Conservation (phyloP, 805 yeast species). For the Nakazawaea wyomingensis region DNA sequence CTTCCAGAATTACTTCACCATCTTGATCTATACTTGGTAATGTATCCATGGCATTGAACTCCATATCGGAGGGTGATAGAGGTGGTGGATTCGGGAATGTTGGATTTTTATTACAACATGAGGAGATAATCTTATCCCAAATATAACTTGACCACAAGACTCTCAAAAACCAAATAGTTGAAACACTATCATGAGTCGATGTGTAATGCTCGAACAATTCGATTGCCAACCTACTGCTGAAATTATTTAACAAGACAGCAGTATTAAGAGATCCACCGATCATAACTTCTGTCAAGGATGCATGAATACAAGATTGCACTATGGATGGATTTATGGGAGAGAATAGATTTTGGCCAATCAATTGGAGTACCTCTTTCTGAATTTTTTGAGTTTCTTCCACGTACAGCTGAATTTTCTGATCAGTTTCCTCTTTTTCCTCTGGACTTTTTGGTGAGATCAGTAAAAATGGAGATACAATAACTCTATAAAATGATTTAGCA, state of each 20-base stretch:
- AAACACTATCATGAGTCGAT: not conserved
- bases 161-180: constrained; percentile 6
- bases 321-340: not conserved
- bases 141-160: constrained; percentile 14
- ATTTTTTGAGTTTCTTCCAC: not conserved
- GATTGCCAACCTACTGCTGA: constrained; percentile 6
- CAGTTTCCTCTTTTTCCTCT: not conserved
- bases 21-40: constrained; percentile 4
- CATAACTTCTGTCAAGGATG: constrained; percentile 7
- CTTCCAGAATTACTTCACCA: constrained; percentile 4
- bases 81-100: constrained; percentile 12
- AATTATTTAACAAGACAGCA: not conserved
- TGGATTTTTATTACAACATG: constrained; percentile 11
- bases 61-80: constrained; percentile 12
- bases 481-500: not conserved
- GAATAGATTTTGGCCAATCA: constrained; percentile 2
- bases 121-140: constrained; percentile 16
- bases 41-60: constrained; percentile 11
- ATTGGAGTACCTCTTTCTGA: not conserved
- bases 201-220: constrained; percentile 10
- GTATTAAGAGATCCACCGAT: constrained; percentile 3
- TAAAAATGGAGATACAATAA: constrained; percentile 3
- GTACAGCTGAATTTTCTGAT: not conserved
- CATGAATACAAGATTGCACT: constrained; percentile 5
- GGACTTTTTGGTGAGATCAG: not conserved